Evolutionary conservation across 31 red algal species (phyloP).

Genomic region (Asparagopsis taxiformis): DNA sequence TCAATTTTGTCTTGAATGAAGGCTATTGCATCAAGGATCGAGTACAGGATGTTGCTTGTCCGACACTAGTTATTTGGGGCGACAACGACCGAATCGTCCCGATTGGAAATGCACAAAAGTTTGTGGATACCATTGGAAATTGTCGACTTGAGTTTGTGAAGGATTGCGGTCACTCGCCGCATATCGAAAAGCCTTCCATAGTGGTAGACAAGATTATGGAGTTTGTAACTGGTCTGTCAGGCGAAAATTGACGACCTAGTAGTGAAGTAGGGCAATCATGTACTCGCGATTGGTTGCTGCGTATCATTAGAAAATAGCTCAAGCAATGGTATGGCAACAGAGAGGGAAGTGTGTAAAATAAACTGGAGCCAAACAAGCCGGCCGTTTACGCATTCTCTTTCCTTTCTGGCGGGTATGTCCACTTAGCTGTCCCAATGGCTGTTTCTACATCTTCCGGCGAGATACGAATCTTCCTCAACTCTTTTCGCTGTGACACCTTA

Average conservation of each 20-base stretch:
- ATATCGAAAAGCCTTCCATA: conserved; percentile 57
- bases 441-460: conserved; percentile 51
- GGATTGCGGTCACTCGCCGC: conserved; percentile 62
- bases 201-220: conserved; percentile 39
- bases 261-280: no score
- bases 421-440: conserved; percentile 57
- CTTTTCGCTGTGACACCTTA: conserved; percentile 45
- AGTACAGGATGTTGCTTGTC: conserved; percentile 23
- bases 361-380: no score
- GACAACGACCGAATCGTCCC: conserved; percentile 58
- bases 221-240: no score
- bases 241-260: no score
- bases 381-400: conserved; percentile 30
- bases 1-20: conserved; percentile 59
- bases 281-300: no score
- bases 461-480: conserved; percentile 78
- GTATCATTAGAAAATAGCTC: no score
- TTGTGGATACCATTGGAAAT: conserved; percentile 18
- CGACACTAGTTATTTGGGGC: conserved; percentile 77
- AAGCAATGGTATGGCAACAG: no score
- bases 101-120: conserved; percentile 33
- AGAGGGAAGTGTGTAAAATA: no score
- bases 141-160: conserved; percentile 41
- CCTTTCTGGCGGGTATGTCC: conserved; percentile 26
- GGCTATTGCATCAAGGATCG: conserved; percentile 60